Conservation (phyloP, 2,329 filamentous ascomycete genomes). For the Fusarium abutilonis region DNA sequence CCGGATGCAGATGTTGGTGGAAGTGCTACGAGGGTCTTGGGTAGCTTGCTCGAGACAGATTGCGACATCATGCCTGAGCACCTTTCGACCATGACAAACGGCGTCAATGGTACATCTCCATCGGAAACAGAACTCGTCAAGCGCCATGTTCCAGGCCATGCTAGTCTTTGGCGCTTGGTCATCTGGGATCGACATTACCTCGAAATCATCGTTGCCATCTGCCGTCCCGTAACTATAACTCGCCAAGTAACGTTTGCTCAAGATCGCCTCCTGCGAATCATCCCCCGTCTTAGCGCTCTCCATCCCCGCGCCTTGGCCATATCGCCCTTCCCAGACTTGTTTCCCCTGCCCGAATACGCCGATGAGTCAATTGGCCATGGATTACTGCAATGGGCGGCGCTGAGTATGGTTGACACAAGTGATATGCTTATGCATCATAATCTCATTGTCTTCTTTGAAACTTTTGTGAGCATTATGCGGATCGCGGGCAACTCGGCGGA, state of each 20-base stretch:
- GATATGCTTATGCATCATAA: constrained; percentile 62
- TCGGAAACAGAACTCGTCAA: constrained; percentile 52
- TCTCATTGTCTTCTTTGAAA: constrained; percentile 65
- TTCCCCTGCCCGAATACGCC: constrained; percentile 16
- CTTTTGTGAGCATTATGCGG: constrained; percentile 59
- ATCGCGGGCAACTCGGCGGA: constrained; percentile 51
- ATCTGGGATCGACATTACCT: constrained; percentile 59
- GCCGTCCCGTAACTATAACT: constrained; percentile 46
- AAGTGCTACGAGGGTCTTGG: constrained; percentile 60
- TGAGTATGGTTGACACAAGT: constrained; percentile 61
- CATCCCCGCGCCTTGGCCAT: constrained; percentile 55
- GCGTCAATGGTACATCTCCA: constrained; percentile 38
- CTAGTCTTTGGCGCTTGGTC: constrained; percentile 63
- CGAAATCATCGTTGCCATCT: constrained; percentile 53
- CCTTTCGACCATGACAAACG: constrained; percentile 20
- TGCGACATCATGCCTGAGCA: constrained; percentile 53
- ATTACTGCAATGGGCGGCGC: constrained; percentile 61
- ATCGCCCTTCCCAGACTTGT: constrained; percentile 48
- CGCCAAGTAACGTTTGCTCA: constrained; percentile 62
- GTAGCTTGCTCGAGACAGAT: constrained; percentile 65
- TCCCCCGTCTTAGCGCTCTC: constrained; percentile 61
- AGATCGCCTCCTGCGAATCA: constrained; percentile 61
- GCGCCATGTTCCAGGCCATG: constrained; percentile 59
- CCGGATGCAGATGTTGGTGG: constrained; percentile 66
- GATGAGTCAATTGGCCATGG: constrained; percentile 49